Percentiles rank a stretch among this genome's conserved stretches.
Evolutionary conservation across 306 rosid genomes (phyloP).

Genomic region (Pyrus betulifolia): DNA sequence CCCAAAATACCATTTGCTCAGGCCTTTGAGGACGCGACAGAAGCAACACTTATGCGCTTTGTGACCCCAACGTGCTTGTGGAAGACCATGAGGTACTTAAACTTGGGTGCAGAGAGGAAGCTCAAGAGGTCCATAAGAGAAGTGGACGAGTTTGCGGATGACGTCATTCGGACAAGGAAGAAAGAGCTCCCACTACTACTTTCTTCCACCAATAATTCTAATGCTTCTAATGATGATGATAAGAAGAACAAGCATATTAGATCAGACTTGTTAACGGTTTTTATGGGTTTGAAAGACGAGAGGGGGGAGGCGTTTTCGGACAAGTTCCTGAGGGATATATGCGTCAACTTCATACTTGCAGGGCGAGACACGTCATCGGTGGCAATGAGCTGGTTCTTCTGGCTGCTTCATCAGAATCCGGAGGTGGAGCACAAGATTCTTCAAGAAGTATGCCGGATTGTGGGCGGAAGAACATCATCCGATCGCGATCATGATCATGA

Average conservation of each 20-base stretch:
- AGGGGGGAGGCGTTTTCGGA: slow-evolving; percentile 50
- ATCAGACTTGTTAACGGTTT: slow-evolving; percentile 63
- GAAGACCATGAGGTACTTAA: slow-evolving; percentile 65
- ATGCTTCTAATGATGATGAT: not conserved
- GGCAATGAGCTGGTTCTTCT: slow-evolving; percentile 94
- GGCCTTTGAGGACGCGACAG: slow-evolving; percentile 90
- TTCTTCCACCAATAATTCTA: not conserved
- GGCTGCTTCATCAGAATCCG: slow-evolving; percentile 63
- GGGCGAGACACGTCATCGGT: slow-evolving; percentile 98
- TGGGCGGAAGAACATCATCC: slow-evolving; percentile 33
- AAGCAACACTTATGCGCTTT: slow-evolving; percentile 61
- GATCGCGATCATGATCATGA: slow-evolving; percentile 4
- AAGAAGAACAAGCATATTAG: slow-evolving; percentile 10
- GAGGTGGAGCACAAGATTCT: slow-evolving; percentile 55
- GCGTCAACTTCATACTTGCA: slow-evolving; percentile 86
- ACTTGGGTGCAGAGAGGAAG: slow-evolving; percentile 60
- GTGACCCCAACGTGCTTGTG: slow-evolving; percentile 54
- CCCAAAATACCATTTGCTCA: slow-evolving; percentile 68
- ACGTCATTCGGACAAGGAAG: slow-evolving; percentile 66
- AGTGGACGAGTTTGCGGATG: slow-evolving; percentile 73
- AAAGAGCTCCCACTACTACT: slow-evolving; percentile 31
- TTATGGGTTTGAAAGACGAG: slow-evolving; percentile 70
- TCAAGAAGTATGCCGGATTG: slow-evolving; percentile 45
- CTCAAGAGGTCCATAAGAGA: slow-evolving; percentile 45
- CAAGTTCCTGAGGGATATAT: slow-evolving; percentile 83